A percentile compares a stretch with the other conserved stretches of the same genome.
These are phyloP conservation scores for Cadophora luteo-olivacea DNA, from an alignment of 2,329 filamentous ascomycete genomes.

Conservation along the genomic window DNA sequence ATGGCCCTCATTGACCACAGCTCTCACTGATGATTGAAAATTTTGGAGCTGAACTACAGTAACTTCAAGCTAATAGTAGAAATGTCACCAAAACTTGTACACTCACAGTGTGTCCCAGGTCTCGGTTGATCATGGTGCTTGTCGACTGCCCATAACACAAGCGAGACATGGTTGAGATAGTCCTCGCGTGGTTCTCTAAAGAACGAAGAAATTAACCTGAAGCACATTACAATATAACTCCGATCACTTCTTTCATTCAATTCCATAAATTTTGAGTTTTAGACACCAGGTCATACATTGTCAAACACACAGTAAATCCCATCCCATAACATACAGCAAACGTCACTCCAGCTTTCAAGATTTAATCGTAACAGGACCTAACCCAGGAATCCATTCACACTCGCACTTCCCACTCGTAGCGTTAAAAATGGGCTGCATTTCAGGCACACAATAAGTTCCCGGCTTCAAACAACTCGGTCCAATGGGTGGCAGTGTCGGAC, in stretches of 20 bases:
- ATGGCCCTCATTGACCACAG: background rate
- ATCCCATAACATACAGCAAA: background rate
- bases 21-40: background rate
- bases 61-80: background rate
- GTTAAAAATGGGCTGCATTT: conserved; percentile 24
- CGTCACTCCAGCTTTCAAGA: background rate
- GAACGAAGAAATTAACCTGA: too few species aligned
- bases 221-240: too few species aligned
- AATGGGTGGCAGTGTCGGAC: background rate
- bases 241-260: background rate
- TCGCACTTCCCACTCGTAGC: conserved; percentile 18
- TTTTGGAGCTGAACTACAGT: background rate
- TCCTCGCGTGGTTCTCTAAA: background rate
- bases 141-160: background rate
- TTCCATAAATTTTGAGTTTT: background rate
- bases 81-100: too few species aligned
- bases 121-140: background rate
- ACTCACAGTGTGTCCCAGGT: background rate
- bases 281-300: conserved; percentile 1
- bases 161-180: background rate
- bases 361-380: conserved; percentile 17
- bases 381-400: conserved; percentile 25
- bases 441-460: conserved; percentile 15
- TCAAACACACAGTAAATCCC: background rate
- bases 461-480: background rate